Conservation (phyloP, 1,139 yeast genomes). For the Sugiyamaella grinbergsii region DNA sequence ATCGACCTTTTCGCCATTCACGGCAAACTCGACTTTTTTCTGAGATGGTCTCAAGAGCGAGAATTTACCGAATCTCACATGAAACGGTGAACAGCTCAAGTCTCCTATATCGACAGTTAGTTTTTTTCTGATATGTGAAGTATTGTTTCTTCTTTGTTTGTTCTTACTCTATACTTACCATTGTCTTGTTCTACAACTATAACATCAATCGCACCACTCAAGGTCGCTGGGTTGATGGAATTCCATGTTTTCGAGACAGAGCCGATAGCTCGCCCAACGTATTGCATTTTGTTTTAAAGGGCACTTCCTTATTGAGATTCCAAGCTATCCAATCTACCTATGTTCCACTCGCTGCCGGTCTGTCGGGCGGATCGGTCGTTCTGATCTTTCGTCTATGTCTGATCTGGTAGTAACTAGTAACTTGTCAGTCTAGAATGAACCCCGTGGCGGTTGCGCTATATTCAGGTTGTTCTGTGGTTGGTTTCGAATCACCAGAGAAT, state of each 20-base stretch:
- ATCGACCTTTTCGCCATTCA: constrained; percentile 78
- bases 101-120: constrained; percentile 48
- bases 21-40: constrained; percentile 85
- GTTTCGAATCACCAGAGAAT: too few relatives aligned
- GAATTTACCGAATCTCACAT: constrained; percentile 92
- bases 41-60: constrained; percentile 94
- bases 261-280: constrained; percentile 93
- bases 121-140: too few relatives aligned
- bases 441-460: too few relatives aligned
- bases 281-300: too few relatives aligned
- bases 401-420: too few relatives aligned
- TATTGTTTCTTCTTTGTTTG: not conserved
- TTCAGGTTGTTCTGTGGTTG: too few relatives aligned
- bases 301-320: too few relatives aligned
- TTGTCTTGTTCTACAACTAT: constrained; percentile 93
- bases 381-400: too few relatives aligned
- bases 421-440: too few relatives aligned
- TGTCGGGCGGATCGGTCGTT: too few relatives aligned
- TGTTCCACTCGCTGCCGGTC: too few relatives aligned
- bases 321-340: too few relatives aligned
- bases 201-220: constrained; percentile 96
- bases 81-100: constrained; percentile 93
- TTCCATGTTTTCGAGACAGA: constrained; percentile 97
- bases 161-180: constrained; percentile 41
- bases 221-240: constrained; percentile 92